Conservation (phyloP, 345 rosid species). For the Syzygium aromaticum region DNA sequence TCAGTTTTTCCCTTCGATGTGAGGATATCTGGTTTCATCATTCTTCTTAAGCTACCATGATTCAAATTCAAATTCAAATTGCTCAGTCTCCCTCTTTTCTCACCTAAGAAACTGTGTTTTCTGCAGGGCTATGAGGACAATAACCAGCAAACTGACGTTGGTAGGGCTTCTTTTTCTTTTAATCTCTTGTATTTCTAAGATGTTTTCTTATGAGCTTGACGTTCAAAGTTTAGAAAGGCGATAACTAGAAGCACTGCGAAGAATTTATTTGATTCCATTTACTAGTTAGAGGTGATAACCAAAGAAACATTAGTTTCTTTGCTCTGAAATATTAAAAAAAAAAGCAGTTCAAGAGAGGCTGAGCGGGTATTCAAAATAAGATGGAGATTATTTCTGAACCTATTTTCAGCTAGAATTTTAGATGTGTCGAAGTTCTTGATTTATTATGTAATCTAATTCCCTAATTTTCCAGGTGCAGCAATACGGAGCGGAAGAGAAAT, state of each 20-base stretch:
- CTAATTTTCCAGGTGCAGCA: slow-evolving; percentile 33
- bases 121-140: slow-evolving; percentile 41
- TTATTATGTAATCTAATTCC: not conserved
- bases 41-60: not conserved
- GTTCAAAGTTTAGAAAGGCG: not conserved
- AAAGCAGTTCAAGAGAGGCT: not conserved
- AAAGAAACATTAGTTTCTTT: not conserved
- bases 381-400: not conserved
- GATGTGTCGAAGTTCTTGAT: not conserved
- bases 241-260: not conserved
- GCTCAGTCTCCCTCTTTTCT: not conserved
- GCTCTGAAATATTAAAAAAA: not conserved
- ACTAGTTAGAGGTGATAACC: not conserved
- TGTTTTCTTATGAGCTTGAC: not conserved
- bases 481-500: slow-evolving; percentile 69
- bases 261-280: not conserved
- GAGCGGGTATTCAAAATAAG: not conserved
- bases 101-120: not conserved
- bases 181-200: not conserved
- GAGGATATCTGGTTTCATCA: not conserved
- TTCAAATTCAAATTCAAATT: not conserved
- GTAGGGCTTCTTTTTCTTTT: slow-evolving; percentile 24
- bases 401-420: not conserved
- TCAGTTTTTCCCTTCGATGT: not conserved
- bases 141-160: slow-evolving; percentile 45